Evolutionary conservation across 371 early-diverging fungal genomes (phyloP), one percentile per base, ranked within the genome.

Genomic region (Mortierella sp.): DNA sequence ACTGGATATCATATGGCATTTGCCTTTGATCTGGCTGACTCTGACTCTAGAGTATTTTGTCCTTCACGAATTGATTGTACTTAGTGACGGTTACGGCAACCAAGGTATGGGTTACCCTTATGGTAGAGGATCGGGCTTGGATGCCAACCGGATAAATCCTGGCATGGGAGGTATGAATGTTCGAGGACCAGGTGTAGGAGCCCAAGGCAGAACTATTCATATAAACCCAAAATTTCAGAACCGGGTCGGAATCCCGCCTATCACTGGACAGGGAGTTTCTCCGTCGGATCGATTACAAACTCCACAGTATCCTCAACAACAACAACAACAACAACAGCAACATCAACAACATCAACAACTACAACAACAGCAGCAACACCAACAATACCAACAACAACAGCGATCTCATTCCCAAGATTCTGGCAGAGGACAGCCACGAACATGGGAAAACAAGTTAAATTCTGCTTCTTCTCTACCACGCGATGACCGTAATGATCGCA

Each of bases 171-270:
- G 65, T 18, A 69, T 69, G 67, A 59, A 62, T 26, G 62, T 49
- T 18, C 54, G 64, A 24, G 59, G 64, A 43, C 65, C 65, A 37
- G 72, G 66, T 16, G 63, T 71, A 51, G 65, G 57, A 11, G 39
- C 28, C 14, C 64, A 68, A 5, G 75, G 72, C 39, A 58, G 80
- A 40, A 80, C 68, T 10, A 80, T 80, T 20, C 80, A 80, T 60
- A 80, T 80, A 59, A 80, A 80, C 45, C 80, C 80, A 58, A 80
- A 80, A 8, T 80, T 80, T 28, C 80, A 80, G 60, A 75, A 75
- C 14, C 70, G 67, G 12, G 62, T 55, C 2, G 70, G 73, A 9
- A 52, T 67, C 0, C 64, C 78, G 1, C 26, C 52, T n/a, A 51
- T 73, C 16, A 51, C 70, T 16, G 70, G 65, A 3, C 18, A 22